Conservation (phyloP, 2,329 filamentous ascomycete genomes). For the Stagonosporopsis chrysanthemi region DNA sequence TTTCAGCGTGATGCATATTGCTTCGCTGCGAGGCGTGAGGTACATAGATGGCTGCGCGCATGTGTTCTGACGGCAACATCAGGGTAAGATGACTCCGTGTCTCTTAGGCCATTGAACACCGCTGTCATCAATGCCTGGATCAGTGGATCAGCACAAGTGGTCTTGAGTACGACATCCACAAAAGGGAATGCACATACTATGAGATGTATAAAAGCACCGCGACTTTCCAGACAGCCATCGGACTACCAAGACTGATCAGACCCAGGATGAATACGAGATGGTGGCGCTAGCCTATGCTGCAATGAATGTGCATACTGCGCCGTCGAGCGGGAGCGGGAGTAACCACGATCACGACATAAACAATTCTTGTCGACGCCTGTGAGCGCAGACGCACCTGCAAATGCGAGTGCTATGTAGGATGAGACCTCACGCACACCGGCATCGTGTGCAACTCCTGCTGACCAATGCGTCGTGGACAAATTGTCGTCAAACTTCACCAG, state of each 20-base stretch:
- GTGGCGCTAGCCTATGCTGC: constrained; percentile 35
- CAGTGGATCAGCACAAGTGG: neutral
- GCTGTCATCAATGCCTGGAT: neutral
- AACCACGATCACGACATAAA: constrained; percentile 32
- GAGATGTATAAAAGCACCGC: neutral
- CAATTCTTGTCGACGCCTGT: constrained; percentile 5
- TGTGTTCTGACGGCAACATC: neutral
- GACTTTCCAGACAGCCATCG: constrained; percentile 3
- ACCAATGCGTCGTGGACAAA: neutral
- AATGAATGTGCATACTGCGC: constrained; percentile 19
- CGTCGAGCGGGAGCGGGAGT: constrained; percentile 44
- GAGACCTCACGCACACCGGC: neutral
- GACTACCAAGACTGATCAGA: constrained; percentile 35
- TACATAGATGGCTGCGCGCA: neutral
- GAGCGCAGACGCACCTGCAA: neutral
- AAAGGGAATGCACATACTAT: neutral
- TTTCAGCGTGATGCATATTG: constrained; percentile 26
- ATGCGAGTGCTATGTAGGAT: too few species aligned
- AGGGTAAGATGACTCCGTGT: neutral
- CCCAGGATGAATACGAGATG: constrained; percentile 36
- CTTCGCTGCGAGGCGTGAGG: constrained; percentile 1
- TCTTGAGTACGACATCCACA: neutral
- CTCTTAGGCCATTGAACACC: neutral
- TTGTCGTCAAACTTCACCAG: neutral
- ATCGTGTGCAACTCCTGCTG: neutral